Evolutionary conservation across 176 grass and related monocot species (phyloP), one percentile per base, ranked within the genome.

Genomic region (Cenchrus fungigraminus): DNA sequence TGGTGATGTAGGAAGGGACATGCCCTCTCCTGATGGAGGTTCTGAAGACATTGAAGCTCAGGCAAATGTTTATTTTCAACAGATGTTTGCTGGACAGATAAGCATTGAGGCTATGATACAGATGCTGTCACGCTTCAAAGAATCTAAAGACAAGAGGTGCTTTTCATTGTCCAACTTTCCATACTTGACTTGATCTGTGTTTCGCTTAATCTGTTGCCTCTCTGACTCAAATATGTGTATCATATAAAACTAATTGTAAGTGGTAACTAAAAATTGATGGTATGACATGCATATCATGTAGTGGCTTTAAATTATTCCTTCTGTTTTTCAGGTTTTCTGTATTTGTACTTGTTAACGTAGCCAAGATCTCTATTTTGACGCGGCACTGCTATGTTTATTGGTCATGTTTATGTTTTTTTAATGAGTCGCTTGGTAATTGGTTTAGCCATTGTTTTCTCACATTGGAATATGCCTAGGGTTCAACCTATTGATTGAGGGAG

Each of bases 71-170:
- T 95, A 95, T 85, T 98, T 98, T 85, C 93, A 91, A 50, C 93
- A 98, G 74, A 93, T 98, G 96, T 98, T 98, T 82, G 90, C 93
- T 86, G 96, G 86, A 64, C 89, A 94, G 72, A 84, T 98, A 73
- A 87, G 60, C 83, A 79, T 89, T 82, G 96, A 98, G 73, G 83
- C 88, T 79, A 98, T 95, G 89, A 79, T 98, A 82, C 93, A 98
- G 86, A 98, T 92, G 93, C 96, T 98, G 80, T 57, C 81, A 72
- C 89, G 91, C 65, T 98, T 95, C 80, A 95, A 95, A 90, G 96
- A 98, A 84, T 98, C 96, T 66, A 85, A 88, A 81, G 93, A 92
- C 52, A 87, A 94, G 73, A 92, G 95, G 95, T 91, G 64, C 43
- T 79, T 79, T 78, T 70, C 17, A 73, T 73, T 71, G 49, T 19